A percentile compares a stretch with the other conserved stretches of the same genome.
These are phyloP conservation scores for Alnus rubra DNA, from an alignment of 306 rosid genomes.

Conservation along the genomic window DNA sequence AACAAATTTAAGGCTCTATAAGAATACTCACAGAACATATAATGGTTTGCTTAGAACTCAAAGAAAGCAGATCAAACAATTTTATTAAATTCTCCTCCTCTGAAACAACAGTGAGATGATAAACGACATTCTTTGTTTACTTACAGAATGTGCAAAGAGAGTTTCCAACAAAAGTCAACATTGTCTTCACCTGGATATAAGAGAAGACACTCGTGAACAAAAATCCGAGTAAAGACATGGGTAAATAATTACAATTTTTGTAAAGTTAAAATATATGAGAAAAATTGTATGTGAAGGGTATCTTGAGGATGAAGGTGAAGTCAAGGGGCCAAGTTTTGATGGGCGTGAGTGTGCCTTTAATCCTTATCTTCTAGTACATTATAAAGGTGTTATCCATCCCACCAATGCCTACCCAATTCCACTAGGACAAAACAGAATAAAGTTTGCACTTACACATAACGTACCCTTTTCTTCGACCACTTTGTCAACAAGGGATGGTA, in stretches of 20 bases:
- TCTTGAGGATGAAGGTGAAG: neutral
- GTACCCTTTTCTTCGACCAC: constrained; percentile 84
- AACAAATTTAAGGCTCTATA: neutral
- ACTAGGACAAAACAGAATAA: constrained; percentile 4
- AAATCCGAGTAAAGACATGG: constrained; percentile 12
- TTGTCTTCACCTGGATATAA: constrained; percentile 70
- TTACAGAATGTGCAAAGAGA: constrained; percentile 59
- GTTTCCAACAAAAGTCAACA: constrained; percentile 69
- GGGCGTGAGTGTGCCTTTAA: neutral
- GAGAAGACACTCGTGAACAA: constrained; percentile 26
- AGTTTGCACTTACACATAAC: constrained; percentile 16
- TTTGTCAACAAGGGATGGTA: constrained; percentile 69
- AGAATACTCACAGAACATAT: neutral
- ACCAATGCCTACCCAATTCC: neutral
- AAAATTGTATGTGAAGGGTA: neutral
- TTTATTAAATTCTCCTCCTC: neutral
- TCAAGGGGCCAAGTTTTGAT: neutral
- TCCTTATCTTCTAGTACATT: neutral
- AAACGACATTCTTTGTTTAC: constrained; percentile 30
- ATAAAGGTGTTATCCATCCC: neutral
- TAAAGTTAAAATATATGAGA: neutral
- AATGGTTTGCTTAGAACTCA: neutral
- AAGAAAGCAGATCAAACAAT: neutral
- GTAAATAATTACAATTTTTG: neutral
- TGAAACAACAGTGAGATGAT: neutral